Base-by-base conservation (phyloP, 208 protist genomes). In the Ichthyophonus hoferi region DNA sequence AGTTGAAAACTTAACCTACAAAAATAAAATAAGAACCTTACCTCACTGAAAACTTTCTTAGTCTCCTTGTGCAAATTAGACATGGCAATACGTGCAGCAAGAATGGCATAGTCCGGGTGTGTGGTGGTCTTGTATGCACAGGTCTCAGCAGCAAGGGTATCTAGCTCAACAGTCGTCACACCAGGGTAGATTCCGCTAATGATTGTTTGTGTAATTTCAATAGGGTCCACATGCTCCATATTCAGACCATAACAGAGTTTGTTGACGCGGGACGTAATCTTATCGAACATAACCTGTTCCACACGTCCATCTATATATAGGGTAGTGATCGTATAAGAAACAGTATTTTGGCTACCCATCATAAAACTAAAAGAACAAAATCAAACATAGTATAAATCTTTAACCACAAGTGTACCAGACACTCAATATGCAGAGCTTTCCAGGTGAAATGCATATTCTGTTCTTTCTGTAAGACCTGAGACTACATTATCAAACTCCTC, bases 41-140 rank as follows among this genome's bases (percentile, higher is more conserved):
- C 82, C 17, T 89, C 87, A 41, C 96, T 90, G 85, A 99, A 97
- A 12, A 88, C 94, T 1, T 89, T 92, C 33, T 93, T 91, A 0
- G 98, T 99, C 43, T 92, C 92, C 93, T 99, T 99, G 93, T 99
- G 98, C 37, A 99, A 94, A 91, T 98, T 97, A 33, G 96, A 97
- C 14, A 99, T 95, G 79, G 96, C 94, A 37, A 99, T 96, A 58
- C 98, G 96, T 31, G 98, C 98, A 43, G 97, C 98, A 38, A 99
- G 94, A 1, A 97, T 94, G 50, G 95, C 95, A 95, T 99, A 99
- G 92, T 99, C 97, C 33, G 98, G 98, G 93, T 99, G 97, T 90
- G 96, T 95, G n/a, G 78, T 88, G 24, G 89, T 93, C 50, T 98
- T 90, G 93, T 98, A 99, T 1, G 97, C 98, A 14, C 97, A 96